Conservation (phyloP, 139 green algal genomes). For the Yamagishiella unicocca region DNA sequence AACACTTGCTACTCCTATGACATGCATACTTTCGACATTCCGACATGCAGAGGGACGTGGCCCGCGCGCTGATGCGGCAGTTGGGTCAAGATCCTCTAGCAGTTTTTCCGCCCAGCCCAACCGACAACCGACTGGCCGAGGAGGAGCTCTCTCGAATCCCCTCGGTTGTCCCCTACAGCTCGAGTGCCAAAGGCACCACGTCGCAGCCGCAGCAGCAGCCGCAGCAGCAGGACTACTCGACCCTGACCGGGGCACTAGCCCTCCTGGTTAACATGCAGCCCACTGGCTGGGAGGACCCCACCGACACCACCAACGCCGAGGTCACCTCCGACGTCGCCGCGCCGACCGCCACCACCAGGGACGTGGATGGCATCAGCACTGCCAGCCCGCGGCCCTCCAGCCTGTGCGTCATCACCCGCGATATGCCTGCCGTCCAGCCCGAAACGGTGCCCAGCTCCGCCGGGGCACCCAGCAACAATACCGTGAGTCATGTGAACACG, state of each 20-base stretch:
- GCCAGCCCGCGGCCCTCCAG: background rate
- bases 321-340: background rate
- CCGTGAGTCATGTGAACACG: too few relatives aligned
- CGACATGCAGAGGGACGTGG: slow-evolving; percentile 20
- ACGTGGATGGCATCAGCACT: background rate
- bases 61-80: slow-evolving; percentile 26
- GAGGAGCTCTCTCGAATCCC: background rate
- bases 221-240: slow-evolving; percentile 16
- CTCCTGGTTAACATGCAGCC: background rate
- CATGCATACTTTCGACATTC: background rate
- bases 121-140: background rate
- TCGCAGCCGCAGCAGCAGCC: too few relatives aligned
- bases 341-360: background rate
- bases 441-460: too few relatives aligned
- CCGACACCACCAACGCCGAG: background rate
- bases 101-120: background rate
- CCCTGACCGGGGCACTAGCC: background rate
- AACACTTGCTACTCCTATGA: too few relatives aligned
- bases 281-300: background rate
- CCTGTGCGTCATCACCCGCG: background rate
- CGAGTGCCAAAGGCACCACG: background rate
- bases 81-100: background rate
- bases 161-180: background rate
- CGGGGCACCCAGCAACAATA: too few relatives aligned
- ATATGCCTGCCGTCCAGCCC: too few relatives aligned